Conservation (phyloP, 345 rosid species). For the Syzygium aqueum region DNA sequence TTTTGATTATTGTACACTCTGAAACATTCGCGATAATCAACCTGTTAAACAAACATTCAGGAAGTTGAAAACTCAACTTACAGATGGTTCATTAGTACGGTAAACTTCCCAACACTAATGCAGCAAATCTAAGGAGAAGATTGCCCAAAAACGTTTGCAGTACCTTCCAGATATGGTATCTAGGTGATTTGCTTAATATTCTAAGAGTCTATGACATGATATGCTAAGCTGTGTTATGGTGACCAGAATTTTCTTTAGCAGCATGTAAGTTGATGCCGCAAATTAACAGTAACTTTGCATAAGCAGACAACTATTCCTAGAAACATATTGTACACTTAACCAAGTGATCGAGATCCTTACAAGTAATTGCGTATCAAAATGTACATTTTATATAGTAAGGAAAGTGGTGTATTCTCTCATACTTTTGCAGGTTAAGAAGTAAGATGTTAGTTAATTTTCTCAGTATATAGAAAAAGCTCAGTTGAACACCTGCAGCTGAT, state of each 20-base stretch:
- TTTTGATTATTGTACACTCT: conserved; percentile 98
- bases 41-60: conserved; percentile 99
- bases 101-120: conserved; percentile 15
- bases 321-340: not conserved
- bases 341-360: not conserved
- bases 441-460: not conserved
- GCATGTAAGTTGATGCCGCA: not conserved
- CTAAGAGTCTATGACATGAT: not conserved
- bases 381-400: not conserved
- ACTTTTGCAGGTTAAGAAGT: not conserved
- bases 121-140: not conserved
- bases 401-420: not conserved
- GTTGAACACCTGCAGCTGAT: not conserved
- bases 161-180: not conserved
- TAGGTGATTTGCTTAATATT: not conserved
- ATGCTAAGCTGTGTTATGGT: not conserved
- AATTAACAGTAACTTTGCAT: not conserved
- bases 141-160: not conserved
- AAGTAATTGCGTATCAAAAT: not conserved
- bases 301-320: not conserved
- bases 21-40: conserved; percentile 99
- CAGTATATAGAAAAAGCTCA: not conserved
- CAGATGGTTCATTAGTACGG: conserved; percentile 53
- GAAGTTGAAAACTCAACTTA: conserved; percentile 96
- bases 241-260: not conserved